Evolutionary conservation across 2,329 filamentous ascomycete genomes (phyloP), one percentile per base, ranked within the genome.

Genomic region (Coniella lustricola): DNA sequence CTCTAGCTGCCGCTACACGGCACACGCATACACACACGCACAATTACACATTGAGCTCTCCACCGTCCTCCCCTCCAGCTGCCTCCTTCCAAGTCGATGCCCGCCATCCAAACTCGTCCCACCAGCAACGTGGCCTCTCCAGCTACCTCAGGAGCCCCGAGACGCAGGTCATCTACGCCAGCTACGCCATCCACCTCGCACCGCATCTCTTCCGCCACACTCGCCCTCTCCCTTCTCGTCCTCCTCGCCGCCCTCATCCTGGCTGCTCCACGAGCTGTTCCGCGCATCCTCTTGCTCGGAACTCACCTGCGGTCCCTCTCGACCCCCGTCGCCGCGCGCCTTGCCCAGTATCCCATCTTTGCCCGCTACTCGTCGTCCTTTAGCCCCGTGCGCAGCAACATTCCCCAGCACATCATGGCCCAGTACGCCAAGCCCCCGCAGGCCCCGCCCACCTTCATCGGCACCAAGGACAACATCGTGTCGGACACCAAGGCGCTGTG

Each of bases 361-460:
- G 60, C 60, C 56, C 3, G 44, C 57, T 14, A 51, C 58, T 53
- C 51, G 58, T 72, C 61, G n/a, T 55, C 59, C 32, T 59, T 52
- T 45, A 46, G 44, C 20, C 61, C 67, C 61, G 55, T 61, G 63
- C 52, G 62, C 5, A 29, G 25, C 67, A 57, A 67, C 63, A 55
- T 82, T 74, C 56, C 75, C 68, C 64, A 60, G 3, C 76, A 66
- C 62, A 87, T 87, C 83, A 75, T 79, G 52, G 67, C 75, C 56
- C 78, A 81, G 66, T 88, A 85, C 68, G 77, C 76, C 65, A 84
- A 76, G 62, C 87, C 87, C 54, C 87, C 87, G 3, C 87, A 91
- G 72, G 74, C 82, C 35, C 87, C 87, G 49, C 86, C 87, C 47
- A 75, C 82, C 62, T 93, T 91, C 69, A 87, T 77, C 3, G 84